Evolutionary conservation across 2,329 filamentous ascomycete genomes (phyloP).

Genomic region (Alternaria sp.): DNA sequence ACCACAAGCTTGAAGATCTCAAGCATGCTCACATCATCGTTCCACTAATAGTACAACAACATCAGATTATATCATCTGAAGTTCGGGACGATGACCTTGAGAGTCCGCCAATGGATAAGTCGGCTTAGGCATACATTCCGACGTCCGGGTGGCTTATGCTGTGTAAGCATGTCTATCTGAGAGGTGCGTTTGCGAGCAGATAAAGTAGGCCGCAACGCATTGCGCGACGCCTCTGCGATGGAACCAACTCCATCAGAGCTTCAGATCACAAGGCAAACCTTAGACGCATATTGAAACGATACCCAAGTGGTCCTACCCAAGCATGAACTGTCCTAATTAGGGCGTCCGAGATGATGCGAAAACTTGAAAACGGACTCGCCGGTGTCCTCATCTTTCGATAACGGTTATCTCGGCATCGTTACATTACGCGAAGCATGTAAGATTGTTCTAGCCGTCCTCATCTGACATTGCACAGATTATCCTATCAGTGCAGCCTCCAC

Average conservation of each 20-base stretch:
- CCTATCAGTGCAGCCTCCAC: neutral
- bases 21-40: neutral
- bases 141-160: neutral
- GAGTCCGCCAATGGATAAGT: neutral
- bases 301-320: neutral
- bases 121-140: neutral
- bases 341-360: neutral
- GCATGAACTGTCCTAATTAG: neutral
- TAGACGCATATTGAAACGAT: neutral
- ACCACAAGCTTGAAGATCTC: neutral
- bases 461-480: neutral
- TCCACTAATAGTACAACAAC: neutral
- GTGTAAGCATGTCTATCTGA: slow-evolving; percentile 1
- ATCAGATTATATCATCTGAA: neutral
- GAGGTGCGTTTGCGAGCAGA: slow-evolving; percentile 9
- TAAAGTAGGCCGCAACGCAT: slow-evolving; percentile 19
- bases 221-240: slow-evolving; percentile 13
- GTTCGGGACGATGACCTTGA: neutral
- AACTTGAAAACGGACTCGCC: neutral
- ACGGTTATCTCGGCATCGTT: slow-evolving; percentile 13
- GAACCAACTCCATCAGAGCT: neutral
- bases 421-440: slow-evolving; percentile 3
- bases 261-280: slow-evolving; percentile 10
- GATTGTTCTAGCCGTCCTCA: slow-evolving; percentile 1
- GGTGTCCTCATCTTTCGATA: neutral